Evolutionary conservation across 139 green algal species (phyloP), one percentile per base, ranked within the genome.

Genomic region (Diplosphaera chodatii): DNA sequence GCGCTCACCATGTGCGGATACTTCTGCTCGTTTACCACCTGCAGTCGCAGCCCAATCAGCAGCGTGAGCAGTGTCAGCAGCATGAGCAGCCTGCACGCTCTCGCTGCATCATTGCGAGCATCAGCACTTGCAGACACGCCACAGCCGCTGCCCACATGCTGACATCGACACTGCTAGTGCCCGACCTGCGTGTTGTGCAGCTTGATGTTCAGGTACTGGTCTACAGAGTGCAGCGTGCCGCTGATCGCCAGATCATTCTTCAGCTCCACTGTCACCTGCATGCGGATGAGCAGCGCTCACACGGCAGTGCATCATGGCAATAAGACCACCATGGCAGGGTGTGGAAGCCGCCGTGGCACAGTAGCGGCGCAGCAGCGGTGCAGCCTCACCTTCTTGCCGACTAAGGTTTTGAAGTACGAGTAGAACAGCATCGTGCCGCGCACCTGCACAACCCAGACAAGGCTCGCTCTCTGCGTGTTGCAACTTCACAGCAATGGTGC

Each of bases 141-240:
- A n/a, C n/a, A n/a, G n/a, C n/a, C n/a, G n/a, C n/a, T n/a, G n/a
- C n/a, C n/a, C n/a, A n/a, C n/a, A n/a, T n/a, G n/a, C n/a, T n/a
- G n/a, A n/a, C n/a, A n/a, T n/a, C n/a, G n/a, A n/a, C n/a, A n/a
- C n/a, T n/a, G n/a, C n/a, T n/a, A n/a, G n/a, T n/a, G n/a, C n/a
- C n/a, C 82, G 6, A 97, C 91, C 18, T 79, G 68, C 20, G 87
- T 92, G 71, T 96, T 93, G 40, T 90, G 85, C n/a, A 99, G 87
- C 77, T 99, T 98, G 77, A 99, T 92, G 78, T 98, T 99, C 1
- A 99, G 75, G 82, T 97, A 99, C 82, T 99, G 95, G 73, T 99
- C 95, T n/a, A 99, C 94, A 8, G 89, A 97, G 68, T 98, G 92
- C 63, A 99, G 79, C 8, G 80, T 90, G 1, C 95, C 95, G 0